phyloP scores from a whole-genome alignment of 345 rosid genomes.

The Populus pruinosa region DNA sequence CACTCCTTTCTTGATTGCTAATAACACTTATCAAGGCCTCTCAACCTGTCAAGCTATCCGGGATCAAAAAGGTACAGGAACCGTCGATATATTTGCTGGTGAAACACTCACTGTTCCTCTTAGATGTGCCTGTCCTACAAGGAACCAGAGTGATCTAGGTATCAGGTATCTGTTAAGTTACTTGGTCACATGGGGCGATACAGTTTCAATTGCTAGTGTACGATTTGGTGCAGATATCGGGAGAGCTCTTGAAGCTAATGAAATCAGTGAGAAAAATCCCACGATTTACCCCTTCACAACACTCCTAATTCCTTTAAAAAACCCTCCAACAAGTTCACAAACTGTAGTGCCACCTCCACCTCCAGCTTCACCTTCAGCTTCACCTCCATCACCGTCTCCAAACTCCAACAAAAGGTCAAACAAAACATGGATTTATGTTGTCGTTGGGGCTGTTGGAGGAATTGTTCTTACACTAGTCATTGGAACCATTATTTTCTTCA shows the following conservation, averaged over 20 bases:
- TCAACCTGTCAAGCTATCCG: conserved; percentile 75
- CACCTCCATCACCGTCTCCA: conserved; percentile 27
- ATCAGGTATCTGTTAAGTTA: conserved; percentile 33
- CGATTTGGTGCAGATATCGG: conserved; percentile 24
- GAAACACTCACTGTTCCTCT: conserved; percentile 41
- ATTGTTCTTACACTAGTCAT: conserved; percentile 24
- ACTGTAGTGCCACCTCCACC: conserved; percentile 28
- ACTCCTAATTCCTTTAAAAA: conserved; percentile 28
- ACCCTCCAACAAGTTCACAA: conserved; percentile 31
- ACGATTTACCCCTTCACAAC: conserved; percentile 28
- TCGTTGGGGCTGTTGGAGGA: conserved; percentile 52
- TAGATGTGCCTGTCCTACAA: conserved; percentile 43
- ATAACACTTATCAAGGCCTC: conserved; percentile 60
- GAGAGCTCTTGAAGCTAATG: conserved; percentile 29
- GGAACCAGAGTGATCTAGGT: conserved; percentile 34
- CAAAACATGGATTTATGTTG: conserved; percentile 55
- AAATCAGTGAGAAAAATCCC: background rate
- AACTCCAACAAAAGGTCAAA: conserved; percentile 23
- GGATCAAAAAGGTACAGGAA: conserved; percentile 26
- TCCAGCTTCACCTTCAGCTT: conserved; percentile 21
- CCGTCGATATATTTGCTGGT: conserved; percentile 30
- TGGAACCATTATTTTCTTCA: conserved; percentile 32
- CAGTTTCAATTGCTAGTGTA: background rate
- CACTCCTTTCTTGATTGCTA: conserved; percentile 36
- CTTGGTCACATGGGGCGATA: conserved; percentile 6